A percentile compares a stretch with the other conserved stretches of the same genome.
Conservation (phyloP, 202 grass and related monocot species). For the Saccharum hybrid region DNA sequence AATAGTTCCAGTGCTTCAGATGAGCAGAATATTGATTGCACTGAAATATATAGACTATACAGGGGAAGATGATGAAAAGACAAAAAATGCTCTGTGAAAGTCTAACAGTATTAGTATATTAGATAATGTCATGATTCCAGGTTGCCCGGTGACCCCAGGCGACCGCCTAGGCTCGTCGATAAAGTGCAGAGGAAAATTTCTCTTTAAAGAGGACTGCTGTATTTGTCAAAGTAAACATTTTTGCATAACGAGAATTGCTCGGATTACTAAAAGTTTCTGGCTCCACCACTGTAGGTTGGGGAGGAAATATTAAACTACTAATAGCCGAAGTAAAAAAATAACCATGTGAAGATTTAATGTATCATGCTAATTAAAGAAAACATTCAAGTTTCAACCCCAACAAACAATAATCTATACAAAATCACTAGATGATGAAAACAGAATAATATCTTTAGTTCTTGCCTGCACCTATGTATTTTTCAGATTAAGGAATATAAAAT, state of each 20-base stretch:
- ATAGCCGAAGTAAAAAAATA: not conserved
- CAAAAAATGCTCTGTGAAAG: not conserved
- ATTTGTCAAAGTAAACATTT: too few species aligned
- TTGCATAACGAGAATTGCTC: too few species aligned
- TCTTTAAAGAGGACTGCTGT: too few species aligned
- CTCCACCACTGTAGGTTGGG: not conserved
- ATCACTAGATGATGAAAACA: not conserved
- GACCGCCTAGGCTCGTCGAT: too few species aligned
- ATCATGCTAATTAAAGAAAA: conserved; percentile 4
- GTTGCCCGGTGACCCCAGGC: too few species aligned
- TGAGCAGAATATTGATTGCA: conserved; percentile 2
- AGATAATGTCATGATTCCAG: not conserved
- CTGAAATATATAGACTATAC: not conserved
- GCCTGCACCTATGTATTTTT: not conserved
- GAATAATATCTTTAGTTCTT: not conserved
- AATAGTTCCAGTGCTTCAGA: not conserved
- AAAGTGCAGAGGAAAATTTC: too few species aligned
- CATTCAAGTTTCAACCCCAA: not conserved
- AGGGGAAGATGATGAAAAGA: not conserved
- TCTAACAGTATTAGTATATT: not conserved
- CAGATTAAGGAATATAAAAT: too few species aligned
- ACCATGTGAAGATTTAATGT: not conserved
- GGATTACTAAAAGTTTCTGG: too few species aligned
- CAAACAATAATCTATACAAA: not conserved
- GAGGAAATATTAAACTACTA: not conserved